A percentile compares a stretch with the other conserved stretches of the same genome.
Conservation (phyloP, 495 filamentous ascomycete species). For the Pyrenopolyporus hunteri region DNA sequence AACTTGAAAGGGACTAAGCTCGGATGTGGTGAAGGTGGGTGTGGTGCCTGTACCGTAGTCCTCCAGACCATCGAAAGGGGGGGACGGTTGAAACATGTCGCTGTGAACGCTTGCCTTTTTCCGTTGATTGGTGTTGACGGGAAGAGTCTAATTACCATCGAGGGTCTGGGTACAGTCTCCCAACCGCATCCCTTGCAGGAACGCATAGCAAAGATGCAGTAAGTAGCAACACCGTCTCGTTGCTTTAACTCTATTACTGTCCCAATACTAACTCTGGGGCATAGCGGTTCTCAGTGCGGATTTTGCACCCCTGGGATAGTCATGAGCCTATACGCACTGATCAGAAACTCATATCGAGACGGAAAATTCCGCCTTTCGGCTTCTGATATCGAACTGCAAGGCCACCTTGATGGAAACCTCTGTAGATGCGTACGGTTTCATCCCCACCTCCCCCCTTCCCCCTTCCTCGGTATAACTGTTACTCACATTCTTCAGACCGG, state of each 20-base stretch:
- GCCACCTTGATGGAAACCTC: constrained; percentile 83
- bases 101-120: constrained; percentile 84
- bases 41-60: constrained; percentile 88
- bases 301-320: constrained; percentile 92
- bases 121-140: constrained; percentile 84
- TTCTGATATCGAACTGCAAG: constrained; percentile 67
- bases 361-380: constrained; percentile 38
- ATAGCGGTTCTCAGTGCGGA: constrained; percentile 60
- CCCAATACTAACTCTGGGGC: neutral
- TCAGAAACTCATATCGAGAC: constrained; percentile 66
- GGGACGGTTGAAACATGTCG: constrained; percentile 75
- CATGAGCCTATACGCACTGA: constrained; percentile 83
- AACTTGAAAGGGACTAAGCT: constrained; percentile 36
- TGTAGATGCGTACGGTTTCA: constrained; percentile 65
- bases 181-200: constrained; percentile 82
- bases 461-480: neutral
- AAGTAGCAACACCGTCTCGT: constrained; percentile 1
- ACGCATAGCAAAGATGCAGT: constrained; percentile 67
- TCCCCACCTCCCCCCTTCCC: neutral
- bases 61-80: constrained; percentile 80
- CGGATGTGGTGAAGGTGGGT: constrained; percentile 84
- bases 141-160: constrained; percentile 91
- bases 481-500: constrained; percentile 59
- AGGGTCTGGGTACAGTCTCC: constrained; percentile 79
- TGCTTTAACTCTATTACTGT: neutral